phyloP scores from a whole-genome alignment of 179 eudicot species.

The Kewa caespitosa region DNA sequence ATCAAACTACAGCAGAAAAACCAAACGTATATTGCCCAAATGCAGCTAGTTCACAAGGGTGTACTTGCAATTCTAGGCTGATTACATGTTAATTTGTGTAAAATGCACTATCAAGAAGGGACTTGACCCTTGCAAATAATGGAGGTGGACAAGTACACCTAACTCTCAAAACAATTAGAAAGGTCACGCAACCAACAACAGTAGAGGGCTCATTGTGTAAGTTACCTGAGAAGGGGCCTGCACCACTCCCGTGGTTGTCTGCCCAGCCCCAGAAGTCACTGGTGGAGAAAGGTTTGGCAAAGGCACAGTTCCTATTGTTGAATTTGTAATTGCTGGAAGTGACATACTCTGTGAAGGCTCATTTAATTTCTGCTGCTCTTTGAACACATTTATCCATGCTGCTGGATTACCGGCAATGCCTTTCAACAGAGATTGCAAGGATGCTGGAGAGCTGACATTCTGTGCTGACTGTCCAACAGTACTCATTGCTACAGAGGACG shows the following conservation, averaged over 20 bases:
- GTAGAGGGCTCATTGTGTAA: constrained; percentile 44
- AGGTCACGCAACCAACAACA: neutral
- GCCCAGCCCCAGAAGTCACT: constrained; percentile 36
- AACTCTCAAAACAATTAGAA: neutral
- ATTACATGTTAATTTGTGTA: too few species aligned
- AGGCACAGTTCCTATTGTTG: constrained; percentile 43
- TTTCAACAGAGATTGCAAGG: constrained; percentile 73
- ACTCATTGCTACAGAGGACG: constrained; percentile 30
- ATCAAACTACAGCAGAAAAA: constrained; percentile 1
- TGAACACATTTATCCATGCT: constrained; percentile 59
- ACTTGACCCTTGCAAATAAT: neutral
- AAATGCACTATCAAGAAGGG: neutral
- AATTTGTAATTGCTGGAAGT: constrained; percentile 37
- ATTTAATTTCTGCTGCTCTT: constrained; percentile 59
- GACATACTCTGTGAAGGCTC: constrained; percentile 40
- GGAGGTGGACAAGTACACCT: neutral
- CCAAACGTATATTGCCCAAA: too few species aligned
- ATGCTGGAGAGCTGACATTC: constrained; percentile 35
- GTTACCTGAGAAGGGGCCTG: constrained; percentile 49
- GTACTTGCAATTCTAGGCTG: too few species aligned
- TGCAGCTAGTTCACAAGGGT: too few species aligned
- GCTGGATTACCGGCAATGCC: constrained; percentile 70
- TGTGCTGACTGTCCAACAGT: constrained; percentile 31
- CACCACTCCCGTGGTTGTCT: constrained; percentile 40
- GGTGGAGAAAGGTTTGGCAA: constrained; percentile 33